Evolutionary conservation across 495 filamentous ascomycete species (phyloP), one percentile per base, ranked within the genome.

Genomic region (Cryomyces antarcticus): DNA sequence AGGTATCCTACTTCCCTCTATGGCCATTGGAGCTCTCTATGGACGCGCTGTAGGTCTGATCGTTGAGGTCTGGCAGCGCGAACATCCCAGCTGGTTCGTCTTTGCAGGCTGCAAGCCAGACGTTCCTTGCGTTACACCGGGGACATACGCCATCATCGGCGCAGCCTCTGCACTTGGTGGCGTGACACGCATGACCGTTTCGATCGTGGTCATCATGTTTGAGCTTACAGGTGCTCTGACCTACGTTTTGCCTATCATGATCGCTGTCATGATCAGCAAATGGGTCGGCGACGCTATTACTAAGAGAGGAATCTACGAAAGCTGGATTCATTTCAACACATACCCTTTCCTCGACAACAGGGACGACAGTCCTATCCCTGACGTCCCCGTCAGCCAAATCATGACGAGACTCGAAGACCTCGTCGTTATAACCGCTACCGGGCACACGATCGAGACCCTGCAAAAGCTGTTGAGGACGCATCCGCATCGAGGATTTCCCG

Each of bases 161-260:
- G 89, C 89, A 2, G 88, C 92, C n/a, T 86, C 92, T 17, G 80
- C 87, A 3, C 73, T 97, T 4, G 86, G 78, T n/a, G 89, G 89
- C 39, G 83, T 89, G n/a, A 96, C 88, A 28, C 75, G 89, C 50
- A 95, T 97, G 82, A 97, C 89, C 7, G 67, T 79, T 10, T 95
- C 88, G 7, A 94, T 97, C 52, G 89, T 96, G 3, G 89, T 96
- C 48, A 96, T 97, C 62, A 96, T 93, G 83, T 97, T 96, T 50
- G 89, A 97, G 62, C 75, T 97, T 28, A 97, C 89, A 0, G 89
- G 89, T 28, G 92, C 89, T 0, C 65, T 97, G 10, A 93, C 87
- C 0, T 96, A 97, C 57, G 89, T 97, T 30, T 76, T 97, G 7
- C 89, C 89, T 13, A 96, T 97, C 56, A 97, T 97, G 89, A 81